Evolutionary conservation across 306 rosid genomes (phyloP).

Genomic region (Neltuma alba): DNA sequence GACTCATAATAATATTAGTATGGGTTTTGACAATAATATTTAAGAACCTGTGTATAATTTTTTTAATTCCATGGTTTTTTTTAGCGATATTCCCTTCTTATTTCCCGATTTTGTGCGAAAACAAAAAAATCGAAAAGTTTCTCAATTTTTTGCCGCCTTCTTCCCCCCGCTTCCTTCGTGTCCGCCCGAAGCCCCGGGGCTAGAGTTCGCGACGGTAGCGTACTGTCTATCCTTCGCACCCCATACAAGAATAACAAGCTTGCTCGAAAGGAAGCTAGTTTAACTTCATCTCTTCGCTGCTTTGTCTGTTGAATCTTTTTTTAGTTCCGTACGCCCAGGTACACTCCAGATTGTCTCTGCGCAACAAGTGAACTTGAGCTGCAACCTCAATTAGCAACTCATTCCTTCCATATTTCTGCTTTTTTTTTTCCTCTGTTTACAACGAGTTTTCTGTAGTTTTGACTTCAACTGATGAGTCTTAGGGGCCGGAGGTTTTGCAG

Average conservation of each 20-base stretch:
- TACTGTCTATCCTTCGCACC: conserved; percentile 44
- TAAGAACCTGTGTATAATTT: too few species aligned
- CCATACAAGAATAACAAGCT: neutral
- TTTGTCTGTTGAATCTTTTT: neutral
- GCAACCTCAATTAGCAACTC: neutral
- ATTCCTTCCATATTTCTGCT: neutral
- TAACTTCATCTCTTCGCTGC: conserved; percentile 6
- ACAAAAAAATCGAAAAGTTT: neutral
- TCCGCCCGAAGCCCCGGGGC: neutral
- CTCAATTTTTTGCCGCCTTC: conserved; percentile 40
- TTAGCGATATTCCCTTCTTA: too few species aligned
- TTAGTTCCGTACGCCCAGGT: conserved; percentile 23
- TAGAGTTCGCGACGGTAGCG: conserved; percentile 19
- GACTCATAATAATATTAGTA: too few species aligned
- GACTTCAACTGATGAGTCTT: neutral
- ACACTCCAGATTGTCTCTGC: neutral
- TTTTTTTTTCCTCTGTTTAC: neutral
- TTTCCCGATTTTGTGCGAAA: neutral
- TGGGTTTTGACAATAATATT: too few species aligned
- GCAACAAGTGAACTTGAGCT: conserved; percentile 1
- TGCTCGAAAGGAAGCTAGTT: conserved; percentile 11
- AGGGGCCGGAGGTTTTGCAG: neutral
- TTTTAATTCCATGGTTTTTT: too few species aligned
- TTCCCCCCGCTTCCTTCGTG: conserved; percentile 23
- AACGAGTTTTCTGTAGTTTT: neutral